Conservation (phyloP, 495 filamentous ascomycete species). For the Neurospora africana region DNA sequence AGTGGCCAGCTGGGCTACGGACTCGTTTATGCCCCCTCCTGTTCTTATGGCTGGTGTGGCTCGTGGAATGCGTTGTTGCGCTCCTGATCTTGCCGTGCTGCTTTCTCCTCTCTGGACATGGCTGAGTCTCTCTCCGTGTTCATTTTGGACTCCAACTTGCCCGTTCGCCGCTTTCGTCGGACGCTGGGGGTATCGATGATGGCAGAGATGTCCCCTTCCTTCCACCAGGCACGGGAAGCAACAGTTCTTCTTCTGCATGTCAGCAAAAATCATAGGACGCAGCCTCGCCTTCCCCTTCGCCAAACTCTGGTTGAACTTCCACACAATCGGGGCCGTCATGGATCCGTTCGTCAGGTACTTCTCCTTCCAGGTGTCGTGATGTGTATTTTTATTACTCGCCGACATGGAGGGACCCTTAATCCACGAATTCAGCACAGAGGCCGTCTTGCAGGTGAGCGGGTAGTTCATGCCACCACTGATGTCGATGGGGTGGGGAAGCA, state of each 20-base stretch:
- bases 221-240: too few relatives aligned
- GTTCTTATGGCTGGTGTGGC: not conserved
- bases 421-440: not conserved
- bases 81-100: not conserved
- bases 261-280: not conserved
- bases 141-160: not conserved
- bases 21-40: not conserved
- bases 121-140: not conserved
- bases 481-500: not conserved
- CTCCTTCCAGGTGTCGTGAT: not conserved
- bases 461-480: not conserved
- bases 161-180: not conserved
- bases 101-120: not conserved
- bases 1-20: not conserved
- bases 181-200: not conserved
- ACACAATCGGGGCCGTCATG: not conserved
- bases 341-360: not conserved
- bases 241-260: not conserved
- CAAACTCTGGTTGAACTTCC: not conserved
- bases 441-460: not conserved
- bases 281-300: not conserved
- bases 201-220: not conserved
- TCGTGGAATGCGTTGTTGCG: not conserved
- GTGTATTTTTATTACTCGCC: not conserved
- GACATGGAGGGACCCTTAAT: not conserved